phyloP scores from a whole-genome alignment of 2,329 filamentous ascomycete genomes.

The Exserohilum turcica region DNA sequence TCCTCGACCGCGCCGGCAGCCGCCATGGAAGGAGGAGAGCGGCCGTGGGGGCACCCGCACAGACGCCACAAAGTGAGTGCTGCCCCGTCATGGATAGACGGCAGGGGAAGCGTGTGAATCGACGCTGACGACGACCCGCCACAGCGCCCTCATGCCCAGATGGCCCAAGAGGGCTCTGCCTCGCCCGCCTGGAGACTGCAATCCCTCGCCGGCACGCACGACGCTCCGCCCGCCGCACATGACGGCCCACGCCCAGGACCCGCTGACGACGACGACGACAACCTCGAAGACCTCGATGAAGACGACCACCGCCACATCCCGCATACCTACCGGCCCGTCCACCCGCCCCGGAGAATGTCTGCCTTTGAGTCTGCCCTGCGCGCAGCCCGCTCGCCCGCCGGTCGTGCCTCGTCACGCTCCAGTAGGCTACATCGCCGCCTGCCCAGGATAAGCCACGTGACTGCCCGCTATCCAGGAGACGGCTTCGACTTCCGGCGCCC shows the following conservation, averaged over 20 bases:
- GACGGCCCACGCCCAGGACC: not conserved
- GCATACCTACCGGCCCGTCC: not conserved
- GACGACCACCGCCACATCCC: too few relatives aligned
- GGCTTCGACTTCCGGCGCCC: conserved; percentile 62
- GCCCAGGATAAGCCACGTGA: conserved; percentile 32
- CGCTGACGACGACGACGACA: not conserved
- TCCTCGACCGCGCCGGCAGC: conserved; percentile 3
- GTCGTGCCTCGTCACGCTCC: conserved; percentile 8
- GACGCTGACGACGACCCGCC: conserved; percentile 17
- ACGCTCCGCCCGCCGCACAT: not conserved
- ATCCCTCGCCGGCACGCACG: not conserved
- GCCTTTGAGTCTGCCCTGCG: conserved; percentile 5
- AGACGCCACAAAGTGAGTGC: conserved; percentile 44
- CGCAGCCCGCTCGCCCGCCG: conserved; percentile 3
- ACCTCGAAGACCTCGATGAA: too few relatives aligned
- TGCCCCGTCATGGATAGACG: not conserved
- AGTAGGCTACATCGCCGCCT: conserved; percentile 17
- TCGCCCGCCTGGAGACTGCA: conserved; percentile 31
- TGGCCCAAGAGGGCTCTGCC: conserved; percentile 35
- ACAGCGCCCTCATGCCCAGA: conserved; percentile 44
- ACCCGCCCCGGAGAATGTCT: not conserved
- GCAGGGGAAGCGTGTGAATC: conserved; percentile 7
- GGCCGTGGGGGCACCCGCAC: conserved; percentile 40
- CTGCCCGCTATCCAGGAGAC: conserved; percentile 55
- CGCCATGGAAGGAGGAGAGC: conserved; percentile 36